Conservation (phyloP, 73 alveolate genomes). For the Tetrahymena malaccensis region DNA sequence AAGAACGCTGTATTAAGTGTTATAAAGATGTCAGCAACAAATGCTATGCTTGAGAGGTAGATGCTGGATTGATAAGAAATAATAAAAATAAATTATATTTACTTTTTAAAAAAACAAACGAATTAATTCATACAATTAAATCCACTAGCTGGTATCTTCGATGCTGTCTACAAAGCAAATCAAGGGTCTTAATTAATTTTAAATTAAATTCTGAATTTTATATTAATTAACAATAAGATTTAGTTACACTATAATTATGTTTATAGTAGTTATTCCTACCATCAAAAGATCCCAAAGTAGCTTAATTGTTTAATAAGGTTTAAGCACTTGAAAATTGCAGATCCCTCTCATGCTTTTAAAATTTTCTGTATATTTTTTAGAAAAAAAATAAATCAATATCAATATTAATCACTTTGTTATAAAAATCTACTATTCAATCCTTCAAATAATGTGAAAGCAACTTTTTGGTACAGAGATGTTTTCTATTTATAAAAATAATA, state of each 20-base stretch:
- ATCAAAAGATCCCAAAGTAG: background rate
- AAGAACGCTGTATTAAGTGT: background rate
- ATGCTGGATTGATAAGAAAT: background rate
- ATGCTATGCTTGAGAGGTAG: background rate
- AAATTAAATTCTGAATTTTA: background rate
- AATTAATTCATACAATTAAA: background rate
- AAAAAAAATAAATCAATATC: too few species aligned
- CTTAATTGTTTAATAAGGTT: background rate
- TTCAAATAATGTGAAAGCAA: background rate
- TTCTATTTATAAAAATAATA: background rate
- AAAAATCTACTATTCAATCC: background rate
- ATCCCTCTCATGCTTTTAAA: background rate
- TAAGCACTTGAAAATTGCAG: background rate
- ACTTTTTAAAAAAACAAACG: background rate
- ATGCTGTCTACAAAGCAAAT: background rate
- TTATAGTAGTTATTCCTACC: background rate
- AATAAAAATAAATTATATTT: background rate
- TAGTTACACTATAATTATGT: background rate
- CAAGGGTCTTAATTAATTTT: background rate
- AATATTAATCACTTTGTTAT: too few species aligned
- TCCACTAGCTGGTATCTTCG: background rate
- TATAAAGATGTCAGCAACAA: background rate
- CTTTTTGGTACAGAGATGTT: background rate
- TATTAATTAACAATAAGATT: background rate
- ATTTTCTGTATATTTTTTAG: background rate